These are phyloP conservation scores for Zygosaccharomyces siamensis DNA, from an alignment of 805 yeast species.

Conservation along the genomic window DNA sequence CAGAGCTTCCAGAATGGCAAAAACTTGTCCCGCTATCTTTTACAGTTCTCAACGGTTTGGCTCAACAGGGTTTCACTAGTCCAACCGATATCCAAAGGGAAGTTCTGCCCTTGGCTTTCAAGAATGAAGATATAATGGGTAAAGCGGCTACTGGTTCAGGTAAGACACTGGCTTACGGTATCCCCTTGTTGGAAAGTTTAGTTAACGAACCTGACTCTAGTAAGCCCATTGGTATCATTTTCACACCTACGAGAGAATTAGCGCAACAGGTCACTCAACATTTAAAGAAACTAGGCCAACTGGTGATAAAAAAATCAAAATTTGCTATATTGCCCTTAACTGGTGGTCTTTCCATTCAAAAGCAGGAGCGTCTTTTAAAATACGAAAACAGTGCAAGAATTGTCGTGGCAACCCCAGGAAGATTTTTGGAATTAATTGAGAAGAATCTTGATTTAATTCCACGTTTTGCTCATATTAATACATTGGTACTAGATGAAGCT, in stretches of 20 bases:
- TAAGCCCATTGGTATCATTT: conserved; percentile 68
- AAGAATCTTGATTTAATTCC: conserved; percentile 44
- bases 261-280: conserved; percentile 92
- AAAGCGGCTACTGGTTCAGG: conserved; percentile 98
- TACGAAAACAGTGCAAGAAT: conserved; percentile 65
- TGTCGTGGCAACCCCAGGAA: conserved; percentile 92
- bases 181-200: conserved; percentile 77
- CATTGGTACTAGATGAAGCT: conserved; percentile 86
- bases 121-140: conserved; percentile 81
- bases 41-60: conserved; percentile 58
- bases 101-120: conserved; percentile 68
- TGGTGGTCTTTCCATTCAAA: conserved; percentile 92
- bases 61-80: conserved; percentile 48
- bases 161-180: conserved; percentile 91
- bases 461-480: conserved; percentile 42
- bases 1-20: conserved; percentile 59
- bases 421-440: conserved; percentile 77
- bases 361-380: conserved; percentile 75
- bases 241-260: conserved; percentile 94
- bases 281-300: conserved; percentile 44
- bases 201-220: conserved; percentile 20
- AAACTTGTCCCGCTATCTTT: conserved; percentile 42
- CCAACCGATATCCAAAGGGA: conserved; percentile 85
- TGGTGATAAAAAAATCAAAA: conserved; percentile 45
- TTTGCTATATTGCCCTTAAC: conserved; percentile 70